A percentile compares a stretch with the other conserved stretches of the same genome.
Conservation (phyloP, 228 moss, liverwort and hornwort genomes). For the Sphagnum fallax region DNA sequence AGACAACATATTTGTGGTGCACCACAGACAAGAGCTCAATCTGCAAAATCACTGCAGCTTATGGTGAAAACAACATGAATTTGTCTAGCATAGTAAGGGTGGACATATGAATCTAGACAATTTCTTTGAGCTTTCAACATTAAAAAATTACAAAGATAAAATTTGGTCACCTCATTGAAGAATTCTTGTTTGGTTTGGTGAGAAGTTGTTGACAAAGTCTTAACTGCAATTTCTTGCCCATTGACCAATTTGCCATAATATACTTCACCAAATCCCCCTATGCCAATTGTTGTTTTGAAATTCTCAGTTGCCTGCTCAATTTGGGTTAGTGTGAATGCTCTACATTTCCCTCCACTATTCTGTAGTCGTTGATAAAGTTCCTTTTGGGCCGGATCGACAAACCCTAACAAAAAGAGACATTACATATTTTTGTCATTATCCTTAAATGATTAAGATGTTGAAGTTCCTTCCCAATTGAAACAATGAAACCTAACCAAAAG, state of each 20-base stretch:
- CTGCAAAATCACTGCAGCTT: constrained; percentile 14
- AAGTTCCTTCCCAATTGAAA: too few species aligned
- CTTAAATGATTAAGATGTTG: not conserved
- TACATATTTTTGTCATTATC: not conserved
- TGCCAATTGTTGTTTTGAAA: constrained; percentile 35
- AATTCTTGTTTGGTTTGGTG: constrained; percentile 60
- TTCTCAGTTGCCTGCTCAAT: constrained; percentile 39
- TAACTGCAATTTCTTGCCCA: constrained; percentile 52
- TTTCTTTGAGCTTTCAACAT: too few species aligned
- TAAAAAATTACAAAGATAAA: not conserved
- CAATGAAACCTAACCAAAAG: too few species aligned
- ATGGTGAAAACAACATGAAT: not conserved
- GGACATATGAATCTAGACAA: not conserved
- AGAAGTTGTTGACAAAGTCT: constrained; percentile 42
- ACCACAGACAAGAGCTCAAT: constrained; percentile 62
- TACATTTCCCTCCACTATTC: constrained; percentile 16
- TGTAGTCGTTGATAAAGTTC: constrained; percentile 21
- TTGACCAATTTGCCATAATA: constrained; percentile 48
- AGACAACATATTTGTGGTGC: constrained; percentile 65
- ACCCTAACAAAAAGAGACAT: constrained; percentile 1
- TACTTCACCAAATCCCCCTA: constrained; percentile 57
- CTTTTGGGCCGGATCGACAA: constrained; percentile 13
- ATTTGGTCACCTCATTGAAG: constrained; percentile 42
- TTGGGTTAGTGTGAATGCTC: constrained; percentile 18
- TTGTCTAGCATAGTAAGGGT: not conserved